A percentile compares a stretch with the other conserved stretches of the same genome.
phyloP scores from a whole-genome alignment of 176 grass and related monocot genomes.

The Musa acuminata region DNA sequence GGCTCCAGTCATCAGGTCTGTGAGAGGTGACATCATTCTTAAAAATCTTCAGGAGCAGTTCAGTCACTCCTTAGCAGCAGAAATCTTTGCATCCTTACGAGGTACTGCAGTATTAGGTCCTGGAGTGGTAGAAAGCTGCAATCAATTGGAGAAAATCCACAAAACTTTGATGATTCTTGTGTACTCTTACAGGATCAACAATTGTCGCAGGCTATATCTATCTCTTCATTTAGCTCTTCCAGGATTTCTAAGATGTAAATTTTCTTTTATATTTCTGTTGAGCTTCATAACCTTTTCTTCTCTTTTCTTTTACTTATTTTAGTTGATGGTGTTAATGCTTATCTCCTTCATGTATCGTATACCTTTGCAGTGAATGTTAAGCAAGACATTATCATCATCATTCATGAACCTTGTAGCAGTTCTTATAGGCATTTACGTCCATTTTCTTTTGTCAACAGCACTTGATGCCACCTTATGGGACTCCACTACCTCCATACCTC shows the following conservation, averaged over 20 bases:
- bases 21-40: background rate
- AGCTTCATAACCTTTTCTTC: background rate
- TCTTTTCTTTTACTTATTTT: background rate
- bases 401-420: background rate
- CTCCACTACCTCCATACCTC: constrained; percentile 55
- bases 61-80: background rate
- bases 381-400: background rate
- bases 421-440: background rate
- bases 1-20: background rate
- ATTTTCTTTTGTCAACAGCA: constrained; percentile 36
- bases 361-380: background rate
- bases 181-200: background rate
- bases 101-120: background rate
- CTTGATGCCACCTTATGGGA: constrained; percentile 85
- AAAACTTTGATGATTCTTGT: background rate
- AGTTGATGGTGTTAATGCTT: background rate
- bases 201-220: background rate
- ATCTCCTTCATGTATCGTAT: background rate
- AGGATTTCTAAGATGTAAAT: background rate
- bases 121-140: background rate
- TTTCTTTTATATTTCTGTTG: background rate
- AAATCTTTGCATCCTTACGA: background rate
- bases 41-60: background rate
- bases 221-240: background rate
- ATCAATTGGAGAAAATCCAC: background rate